Evolutionary conservation across 1,139 yeast species (phyloP), one percentile per base, ranked within the genome.

Genomic region (Pichia terricola): DNA sequence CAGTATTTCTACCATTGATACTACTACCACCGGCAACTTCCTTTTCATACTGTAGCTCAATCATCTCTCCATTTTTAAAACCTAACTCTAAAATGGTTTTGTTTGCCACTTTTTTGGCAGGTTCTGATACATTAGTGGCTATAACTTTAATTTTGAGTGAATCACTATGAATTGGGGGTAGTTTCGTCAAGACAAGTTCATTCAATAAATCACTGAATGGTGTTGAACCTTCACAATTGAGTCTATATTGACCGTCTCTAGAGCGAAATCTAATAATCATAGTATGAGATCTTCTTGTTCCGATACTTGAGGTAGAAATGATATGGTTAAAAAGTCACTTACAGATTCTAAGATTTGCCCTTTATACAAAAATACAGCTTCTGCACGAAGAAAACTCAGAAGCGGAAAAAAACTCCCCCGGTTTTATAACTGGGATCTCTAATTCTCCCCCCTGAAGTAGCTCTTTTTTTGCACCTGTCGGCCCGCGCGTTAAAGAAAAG

Each of bases 231-330:
- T 76, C 77, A 26, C 77, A 77, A 36, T 65, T 62, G 39, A 85
- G 71, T 47, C 97, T 73, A 60, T 76, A 77, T 75, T 80, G 81
- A 11, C 97, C 97, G 55, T 84, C 84, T 54, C 77, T 84, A 35
- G 91, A 72, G 58, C 96, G 74, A 63, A 91, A 86, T 59, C 98
- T 73, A 46, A 91, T 58, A 48, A 80, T 72, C 84, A 66, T 38
- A 16, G 22, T 16, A 16, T 16, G 22, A 16, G 22, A 16, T 16
- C 2, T 16, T 16, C 22, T 16, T 22, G n/a, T 38, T 11, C 5
- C n/a, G 3, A 16, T 16, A 16, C 22, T 16, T 16, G 22, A 16
- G 22, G 22, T 16, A 2, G 22, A 16, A 16, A 16, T 16, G 22
- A 16, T 16, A 16, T 16, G 22, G 22, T 16, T 16, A 16, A 16